These are phyloP conservation scores for Nigrospora sphaerica DNA, from an alignment of 2,329 filamentous ascomycete genomes.

Conservation along the genomic window DNA sequence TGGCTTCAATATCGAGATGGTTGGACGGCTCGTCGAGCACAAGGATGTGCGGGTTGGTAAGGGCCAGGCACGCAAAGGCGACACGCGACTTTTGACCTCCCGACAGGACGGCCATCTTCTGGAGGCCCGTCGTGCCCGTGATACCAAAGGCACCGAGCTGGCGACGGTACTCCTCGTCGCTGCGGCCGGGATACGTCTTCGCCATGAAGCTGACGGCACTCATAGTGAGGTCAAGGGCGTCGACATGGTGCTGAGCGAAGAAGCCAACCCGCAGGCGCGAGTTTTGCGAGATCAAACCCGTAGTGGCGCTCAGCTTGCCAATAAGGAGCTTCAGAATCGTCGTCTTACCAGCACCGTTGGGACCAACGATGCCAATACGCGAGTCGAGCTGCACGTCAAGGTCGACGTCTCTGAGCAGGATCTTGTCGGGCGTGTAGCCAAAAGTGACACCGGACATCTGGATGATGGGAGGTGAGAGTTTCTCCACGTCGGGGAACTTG, in stretches of 20 bases:
- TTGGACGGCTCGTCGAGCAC: slow-evolving; percentile 98
- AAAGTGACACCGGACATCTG: slow-evolving; percentile 94
- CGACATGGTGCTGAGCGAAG: slow-evolving; percentile 98
- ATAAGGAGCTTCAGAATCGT: slow-evolving; percentile 98
- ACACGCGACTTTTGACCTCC: slow-evolving; percentile 98
- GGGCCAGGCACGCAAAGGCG: slow-evolving; percentile 90
- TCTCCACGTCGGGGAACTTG: slow-evolving; percentile 95
- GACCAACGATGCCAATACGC: slow-evolving; percentile 96
- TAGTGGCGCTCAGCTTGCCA: slow-evolving; percentile 68
- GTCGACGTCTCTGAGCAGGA: slow-evolving; percentile 79
- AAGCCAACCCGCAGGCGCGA: slow-evolving; percentile 86
- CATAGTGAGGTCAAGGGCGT: slow-evolving; percentile 82
- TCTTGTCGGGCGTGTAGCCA: slow-evolving; percentile 74
- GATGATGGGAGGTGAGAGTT: slow-evolving; percentile 93
- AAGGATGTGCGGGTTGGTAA: slow-evolving; percentile 92
- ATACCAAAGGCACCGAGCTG: slow-evolving; percentile 86
- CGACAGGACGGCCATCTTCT: slow-evolving; percentile 90
- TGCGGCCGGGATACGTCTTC: slow-evolving; percentile 79
- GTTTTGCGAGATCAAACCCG: slow-evolving; percentile 81
- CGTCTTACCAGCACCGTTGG: slow-evolving; percentile 97
- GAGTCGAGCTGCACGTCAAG: slow-evolving; percentile 97
- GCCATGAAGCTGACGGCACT: slow-evolving; percentile 96
- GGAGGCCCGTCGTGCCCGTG: slow-evolving; percentile 91
- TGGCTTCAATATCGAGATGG: slow-evolving; percentile 97
- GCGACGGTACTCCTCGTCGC: slow-evolving; percentile 93